Evolutionary conservation across 2,329 filamentous ascomycete genomes (phyloP), one percentile per base, ranked within the genome.

Genomic region (Clarireedia homoeocarpa): DNA sequence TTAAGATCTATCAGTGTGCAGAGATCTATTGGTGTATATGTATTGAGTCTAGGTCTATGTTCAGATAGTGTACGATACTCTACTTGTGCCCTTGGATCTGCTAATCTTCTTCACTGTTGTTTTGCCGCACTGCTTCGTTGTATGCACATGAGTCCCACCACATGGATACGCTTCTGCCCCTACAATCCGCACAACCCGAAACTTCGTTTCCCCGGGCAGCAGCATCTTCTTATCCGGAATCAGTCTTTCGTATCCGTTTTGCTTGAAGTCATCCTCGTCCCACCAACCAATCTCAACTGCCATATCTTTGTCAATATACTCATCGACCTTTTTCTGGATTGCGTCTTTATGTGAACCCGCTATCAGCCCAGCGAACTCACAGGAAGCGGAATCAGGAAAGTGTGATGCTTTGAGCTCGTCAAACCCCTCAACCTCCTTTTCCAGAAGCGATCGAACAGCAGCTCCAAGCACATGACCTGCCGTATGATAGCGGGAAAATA

Each of bases 341-440:
- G 72, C 66, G 0, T 74, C 77, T 65, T 84, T 85, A 73, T 76
- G 81, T 58, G 78, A 80, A 0, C 80, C 81, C 1, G 84, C 82
- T 27, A 91, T 89, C 2, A 77, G 64, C 1, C 86, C 87, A 40
- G 75, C 72, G 61, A 89, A 90, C 66, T 89, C 85, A 62, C 83
- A 85, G 0, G 78, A 76, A 1, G 86, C 84, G 0, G 80, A 77
- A 61, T 83, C 82, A 0, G 87, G 87, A 62, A 83, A 85, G 66
- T 91, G 87, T 4, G 79, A 83, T 0, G 87, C 87, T 69, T 90
- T 91, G 12, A 82, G 71, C 66, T 90, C 86, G 81, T 78, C 57
- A 86, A 82, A 23, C 72, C 73, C 0, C 71, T 70, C 68, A 52
- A 81, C 67, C 1, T 74, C 70, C 59, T 78, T 75, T 1, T 82